Base-by-base conservation (phyloP, 2,329 filamentous ascomycete species). In the Phialophora expanda region DNA sequence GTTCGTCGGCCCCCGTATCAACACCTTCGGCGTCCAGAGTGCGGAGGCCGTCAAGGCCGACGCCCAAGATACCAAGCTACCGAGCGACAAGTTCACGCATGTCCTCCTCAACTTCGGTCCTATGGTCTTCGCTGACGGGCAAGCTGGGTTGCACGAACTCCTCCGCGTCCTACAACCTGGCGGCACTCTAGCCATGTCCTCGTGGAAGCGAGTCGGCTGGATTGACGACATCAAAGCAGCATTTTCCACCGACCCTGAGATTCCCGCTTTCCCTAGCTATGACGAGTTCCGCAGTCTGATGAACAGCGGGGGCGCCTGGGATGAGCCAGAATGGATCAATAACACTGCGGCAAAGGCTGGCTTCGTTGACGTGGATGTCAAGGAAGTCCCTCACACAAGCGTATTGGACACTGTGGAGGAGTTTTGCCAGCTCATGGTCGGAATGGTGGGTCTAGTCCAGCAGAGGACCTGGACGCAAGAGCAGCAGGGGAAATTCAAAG, bases 71-170 rank as follows among this genome's bases (percentile, higher is more conserved):
- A 82, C 81, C 3, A 74, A 70, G 0, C 74, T 82, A 2, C 71
- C 74, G 0, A 74, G 77, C 0, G 67, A 71, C 11, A 75, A 75
- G 0, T 81, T 81, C 62, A 80, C 73, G 1, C 80, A 83, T 64
- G 72, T 83, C 30, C 79, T 81, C 9, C 72, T 82, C 44, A 79
- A 78, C n/a, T 79, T 85, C 64, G 82, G 78, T 0, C 78, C 84
- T 55, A 82, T 84, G 68, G 64, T 82, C 2, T 79, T 84, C 14
- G 80, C 82, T 0, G 70, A 81, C 24, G 78, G 82, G 0, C 74
- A 77, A 5, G 72, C 67, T 7, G 79, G 51, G 11, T 56, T 70
- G 11, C 9, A 59, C 75, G 77, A 79, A 68, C 72, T 70, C 5
- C 71, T 72, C 51, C 73, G 78, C 17, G 74, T 78, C 48, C 70